A percentile compares a stretch with the other conserved stretches of the same genome.
phyloP scores from a whole-genome alignment of 108 stramenopile genomes.

The Aurantiochytrium sp. region DNA sequence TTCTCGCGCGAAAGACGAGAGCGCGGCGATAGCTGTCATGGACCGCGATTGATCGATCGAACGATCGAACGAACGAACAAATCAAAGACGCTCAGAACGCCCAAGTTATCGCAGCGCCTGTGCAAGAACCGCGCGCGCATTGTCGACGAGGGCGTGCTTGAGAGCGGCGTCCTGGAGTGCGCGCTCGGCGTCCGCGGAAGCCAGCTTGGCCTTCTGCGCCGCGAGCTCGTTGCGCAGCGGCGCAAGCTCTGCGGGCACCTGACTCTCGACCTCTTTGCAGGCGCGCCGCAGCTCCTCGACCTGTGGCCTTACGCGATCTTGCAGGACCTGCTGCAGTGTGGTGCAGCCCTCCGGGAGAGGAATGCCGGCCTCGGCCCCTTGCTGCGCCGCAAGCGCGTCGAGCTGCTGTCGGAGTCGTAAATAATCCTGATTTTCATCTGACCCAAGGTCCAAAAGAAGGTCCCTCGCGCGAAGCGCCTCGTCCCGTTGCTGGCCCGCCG shows the following conservation, averaged over 20 bases:
- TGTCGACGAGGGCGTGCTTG: neutral
- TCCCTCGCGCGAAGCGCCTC: neutral
- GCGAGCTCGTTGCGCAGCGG: neutral
- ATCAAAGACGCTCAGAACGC: no score
- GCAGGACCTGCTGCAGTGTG: neutral
- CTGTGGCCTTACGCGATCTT: neutral
- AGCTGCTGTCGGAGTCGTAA: neutral
- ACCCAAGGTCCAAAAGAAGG: neutral
- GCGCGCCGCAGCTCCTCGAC: neutral
- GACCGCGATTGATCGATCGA: no score
- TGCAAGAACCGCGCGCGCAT: neutral
- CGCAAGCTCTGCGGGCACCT: neutral
- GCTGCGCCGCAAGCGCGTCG: neutral
- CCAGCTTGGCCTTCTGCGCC: neutral
- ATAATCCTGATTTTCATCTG: neutral
- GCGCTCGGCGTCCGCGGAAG: neutral
- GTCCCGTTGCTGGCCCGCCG: neutral
- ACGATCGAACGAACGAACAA: no score
- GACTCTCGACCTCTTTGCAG: neutral
- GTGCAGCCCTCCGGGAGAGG: neutral
- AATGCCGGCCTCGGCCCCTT: neutral
- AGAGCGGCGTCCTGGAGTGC: neutral
- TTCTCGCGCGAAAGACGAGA: no score
- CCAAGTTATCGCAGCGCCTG: neutral
- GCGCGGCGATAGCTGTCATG: no score